Percentiles rank a stretch among this genome's conserved stretches.
Conservation (phyloP, 495 filamentous ascomycete species). For the Neohortaea acidophila region DNA sequence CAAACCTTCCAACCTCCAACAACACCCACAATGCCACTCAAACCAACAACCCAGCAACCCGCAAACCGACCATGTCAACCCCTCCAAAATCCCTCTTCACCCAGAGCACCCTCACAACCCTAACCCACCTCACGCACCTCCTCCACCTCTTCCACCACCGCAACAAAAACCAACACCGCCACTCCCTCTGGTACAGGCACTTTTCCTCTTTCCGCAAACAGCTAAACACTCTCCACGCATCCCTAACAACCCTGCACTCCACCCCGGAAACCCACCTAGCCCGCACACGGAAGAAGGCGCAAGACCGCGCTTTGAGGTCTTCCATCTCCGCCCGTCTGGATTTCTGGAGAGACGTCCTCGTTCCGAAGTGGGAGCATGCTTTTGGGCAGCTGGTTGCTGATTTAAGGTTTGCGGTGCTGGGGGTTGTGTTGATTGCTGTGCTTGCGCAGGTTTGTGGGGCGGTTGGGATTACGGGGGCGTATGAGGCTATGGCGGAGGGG, state of each 20-base stretch:
- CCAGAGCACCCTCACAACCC: not conserved
- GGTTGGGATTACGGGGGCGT: slow-evolving; percentile 9
- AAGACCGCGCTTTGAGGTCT: not conserved
- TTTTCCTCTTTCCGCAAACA: slow-evolving; percentile 15
- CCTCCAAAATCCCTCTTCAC: not conserved
- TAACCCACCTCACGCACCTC: slow-evolving; percentile 11
- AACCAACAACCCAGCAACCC: too few relatives aligned
- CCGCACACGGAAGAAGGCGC: slow-evolving; percentile 4
- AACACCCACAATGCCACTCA: too few relatives aligned
- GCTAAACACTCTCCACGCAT: not conserved
- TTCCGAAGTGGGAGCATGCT: slow-evolving; percentile 17
- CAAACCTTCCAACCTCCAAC: too few relatives aligned
- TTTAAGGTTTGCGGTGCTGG: slow-evolving; percentile 16
- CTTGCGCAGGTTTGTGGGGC: slow-evolving; percentile 11
- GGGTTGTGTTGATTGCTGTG: slow-evolving; percentile 10
- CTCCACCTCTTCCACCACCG: slow-evolving; percentile 19
- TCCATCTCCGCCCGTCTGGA: slow-evolving; percentile 1
- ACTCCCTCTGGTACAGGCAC: slow-evolving; percentile 19
- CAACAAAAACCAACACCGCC: slow-evolving; percentile 24
- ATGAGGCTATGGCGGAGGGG: slow-evolving; percentile 11
- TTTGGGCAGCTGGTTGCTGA: slow-evolving; percentile 17
- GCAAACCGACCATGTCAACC: not conserved
- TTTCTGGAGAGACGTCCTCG: slow-evolving; percentile 14
- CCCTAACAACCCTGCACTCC: not conserved
- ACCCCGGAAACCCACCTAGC: slow-evolving; percentile 9